Conservation (phyloP, 2,329 filamentous ascomycete species). For the Chaetomium strumarium region DNA sequence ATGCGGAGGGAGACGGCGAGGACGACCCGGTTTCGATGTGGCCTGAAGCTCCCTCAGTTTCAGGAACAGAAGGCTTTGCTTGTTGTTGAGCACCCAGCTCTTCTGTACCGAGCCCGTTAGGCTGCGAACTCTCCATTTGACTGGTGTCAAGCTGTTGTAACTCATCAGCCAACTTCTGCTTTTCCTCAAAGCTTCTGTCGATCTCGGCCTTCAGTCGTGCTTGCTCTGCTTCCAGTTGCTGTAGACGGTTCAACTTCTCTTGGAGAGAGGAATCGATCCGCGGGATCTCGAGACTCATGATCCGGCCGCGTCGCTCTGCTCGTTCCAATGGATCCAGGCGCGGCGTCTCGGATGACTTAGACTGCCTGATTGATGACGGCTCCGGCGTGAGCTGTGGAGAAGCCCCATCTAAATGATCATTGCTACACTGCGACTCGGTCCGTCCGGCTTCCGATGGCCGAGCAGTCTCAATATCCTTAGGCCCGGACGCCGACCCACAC, state of each 20-base stretch:
- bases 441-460: conserved; percentile 15
- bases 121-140: conserved; percentile 26
- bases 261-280: conserved; percentile 35
- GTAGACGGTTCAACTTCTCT: conserved; percentile 43
- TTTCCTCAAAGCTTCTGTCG: conserved; percentile 31
- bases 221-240: conserved; percentile 42
- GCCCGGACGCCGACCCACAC: conserved; percentile 27
- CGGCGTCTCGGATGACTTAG: conserved; percentile 23
- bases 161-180: conserved; percentile 29
- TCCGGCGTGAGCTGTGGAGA: conserved; percentile 25
- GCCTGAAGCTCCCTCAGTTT: neutral
- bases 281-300: conserved; percentile 35
- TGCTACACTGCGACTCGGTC: conserved; percentile 20
- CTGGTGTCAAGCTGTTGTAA: conserved; percentile 34
- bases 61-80: neutral
- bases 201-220: conserved; percentile 44
- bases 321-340: conserved; percentile 9
- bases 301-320: conserved; percentile 29
- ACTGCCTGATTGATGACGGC: conserved; percentile 24
- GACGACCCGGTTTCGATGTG: neutral
- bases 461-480: conserved; percentile 15
- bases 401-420: conserved; percentile 19
- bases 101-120: neutral
- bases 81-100: neutral
- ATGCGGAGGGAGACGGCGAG: neutral